Evolutionary conservation across 108 stramenopile species (phyloP), one percentile per base, ranked within the genome.

Genomic region (Fragilaria crotonensis): DNA sequence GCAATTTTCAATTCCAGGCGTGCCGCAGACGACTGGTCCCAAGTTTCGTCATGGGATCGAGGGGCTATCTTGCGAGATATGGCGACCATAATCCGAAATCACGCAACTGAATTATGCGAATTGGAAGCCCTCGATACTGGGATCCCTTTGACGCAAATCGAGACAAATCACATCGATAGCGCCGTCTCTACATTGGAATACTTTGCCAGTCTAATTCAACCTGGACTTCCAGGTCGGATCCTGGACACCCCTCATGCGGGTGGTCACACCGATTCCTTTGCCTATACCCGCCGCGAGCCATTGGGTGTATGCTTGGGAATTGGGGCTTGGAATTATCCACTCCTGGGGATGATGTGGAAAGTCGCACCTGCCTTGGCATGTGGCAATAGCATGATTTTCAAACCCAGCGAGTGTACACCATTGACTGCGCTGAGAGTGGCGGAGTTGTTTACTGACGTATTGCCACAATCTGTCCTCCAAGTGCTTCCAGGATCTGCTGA

Each of bases 261-360:
- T 9, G 5, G 5, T 7, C 20, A 5, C 9, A 25, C 23, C 7
- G 22, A 60, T 25, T 51, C 20, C 45, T 66, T 54, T 27, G 71
- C 23, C 25, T 73, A 69, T 36, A 73, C 73, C 3, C 49, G 48
- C 36, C 64, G 79, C 49, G 87, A 93, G 68, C 90, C 95, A 23
- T 32, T 96, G 4, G 95, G 95, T 21, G 79, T 93, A 22, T 63
- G 79, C 3, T 82, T 72, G 14, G 81, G 79, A 0, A 86, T 95
- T 60, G 77, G 81, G 5, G 88, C 93, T 9, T 96, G 92, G 92
- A 96, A 96, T 73, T 96, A 86, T 60, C 93, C 95, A 9, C 63
- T 90, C 29, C 70, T 85, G 30, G 81, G 84, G 72, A 75, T 55
- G 7, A 57, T 77, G 5, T 90, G 87, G 93, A 96, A 96, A 69